phyloP scores from a whole-genome alignment of 768 basidiomycete genomes.

The Rhizopogon roseolus region DNA sequence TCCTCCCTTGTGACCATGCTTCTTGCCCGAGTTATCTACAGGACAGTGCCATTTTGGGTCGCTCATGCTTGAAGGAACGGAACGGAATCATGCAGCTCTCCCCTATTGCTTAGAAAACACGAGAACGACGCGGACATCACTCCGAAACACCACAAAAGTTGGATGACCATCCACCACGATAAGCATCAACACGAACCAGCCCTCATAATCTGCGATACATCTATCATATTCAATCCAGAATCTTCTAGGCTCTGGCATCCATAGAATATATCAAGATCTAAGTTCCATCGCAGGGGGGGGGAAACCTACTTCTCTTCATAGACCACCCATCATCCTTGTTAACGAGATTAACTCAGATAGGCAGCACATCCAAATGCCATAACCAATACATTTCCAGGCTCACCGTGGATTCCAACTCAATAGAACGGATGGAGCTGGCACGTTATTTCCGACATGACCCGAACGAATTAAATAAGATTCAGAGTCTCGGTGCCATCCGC shows the following conservation, averaged over 20 bases:
- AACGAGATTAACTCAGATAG: background rate
- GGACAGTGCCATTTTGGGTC: slow-evolving; percentile 14
- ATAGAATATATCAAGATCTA: background rate
- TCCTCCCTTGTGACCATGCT: slow-evolving; percentile 8
- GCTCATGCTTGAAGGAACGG: background rate
- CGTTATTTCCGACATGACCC: background rate
- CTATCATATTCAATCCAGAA: background rate
- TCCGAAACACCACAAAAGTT: too few species aligned
- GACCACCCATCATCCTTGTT: background rate
- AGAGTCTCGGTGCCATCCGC: background rate
- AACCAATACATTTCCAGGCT: background rate
- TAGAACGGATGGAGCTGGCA: background rate
- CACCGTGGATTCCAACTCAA: background rate
- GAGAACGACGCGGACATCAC: background rate
- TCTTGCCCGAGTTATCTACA: slow-evolving; percentile 1
- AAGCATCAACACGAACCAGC: background rate
- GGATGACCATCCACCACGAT: background rate
- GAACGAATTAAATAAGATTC: background rate
- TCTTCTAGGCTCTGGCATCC: background rate
- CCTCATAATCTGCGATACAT: background rate
- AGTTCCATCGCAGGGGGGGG: background rate
- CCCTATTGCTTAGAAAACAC: background rate
- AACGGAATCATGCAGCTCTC: too few species aligned
- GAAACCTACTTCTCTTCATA: background rate
- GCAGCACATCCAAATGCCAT: background rate